Base-by-base conservation (phyloP, 768 basidiomycete genomes). In the Dacryopinax primogenitus region DNA sequence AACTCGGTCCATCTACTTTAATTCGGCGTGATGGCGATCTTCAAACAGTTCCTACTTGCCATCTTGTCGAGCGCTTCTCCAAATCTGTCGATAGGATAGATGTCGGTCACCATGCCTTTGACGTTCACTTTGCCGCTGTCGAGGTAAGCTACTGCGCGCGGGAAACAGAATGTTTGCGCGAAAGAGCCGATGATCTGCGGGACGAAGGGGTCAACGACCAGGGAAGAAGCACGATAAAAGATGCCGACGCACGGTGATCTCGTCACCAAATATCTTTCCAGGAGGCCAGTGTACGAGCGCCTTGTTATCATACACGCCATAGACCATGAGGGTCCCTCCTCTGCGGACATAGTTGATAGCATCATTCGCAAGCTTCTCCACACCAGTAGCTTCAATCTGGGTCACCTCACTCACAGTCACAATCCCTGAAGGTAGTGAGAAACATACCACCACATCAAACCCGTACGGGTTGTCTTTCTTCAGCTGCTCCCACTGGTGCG, bases 271-370 rank as follows among this genome's bases (percentile, higher is more conserved):
- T 64, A 90, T 88, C 79, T 89, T 90, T 62, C 84, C 83, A 1
- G 91, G 92, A 0, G 90, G 83, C 90, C 90, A 94, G 69, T 86
- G 84, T 1, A 94, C 88, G n/a, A 82, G 79, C 0, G 90, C 92
- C 67, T 85, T 84, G 76, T 92, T 86, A 73, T 86, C 86, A 72
- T 94, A 95, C 37, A 94, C 92, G 37, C 92, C 92, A 70, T 95
- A 95, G 45, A 91, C 81, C 85, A 91, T 86, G 72, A 91, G 74
- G 1, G 89, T 90, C n/a, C 89, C 90, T 16, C 90, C 90, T 30
- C 90, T 77, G 34, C 90, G 81, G 28, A 95, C 92, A 71, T 91
- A 92, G 77, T 92, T 85, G 78, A 94, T 92, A 66, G 88, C 80
- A 33, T 90, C 86, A 70, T 92, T 86, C n/a, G 88, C 91, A 37